A percentile compares a stretch with the other conserved stretches of the same genome.
phyloP scores from a whole-genome alignment of 768 basidiomycete genomes.

The Podaxis pistillaris region DNA sequence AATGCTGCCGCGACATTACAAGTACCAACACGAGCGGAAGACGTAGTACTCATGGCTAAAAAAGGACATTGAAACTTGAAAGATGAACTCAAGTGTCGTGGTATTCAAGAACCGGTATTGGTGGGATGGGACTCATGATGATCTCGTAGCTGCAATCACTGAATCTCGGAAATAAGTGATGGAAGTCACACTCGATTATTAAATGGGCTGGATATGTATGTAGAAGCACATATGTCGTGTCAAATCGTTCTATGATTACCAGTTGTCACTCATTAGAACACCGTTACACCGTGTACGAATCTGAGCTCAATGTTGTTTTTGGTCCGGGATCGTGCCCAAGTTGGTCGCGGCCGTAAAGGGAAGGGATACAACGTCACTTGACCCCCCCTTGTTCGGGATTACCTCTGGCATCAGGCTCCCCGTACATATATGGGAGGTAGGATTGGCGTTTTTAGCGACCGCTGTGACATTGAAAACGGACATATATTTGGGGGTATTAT shows the following conservation, averaged over 20 bases:
- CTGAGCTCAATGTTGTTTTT: background rate
- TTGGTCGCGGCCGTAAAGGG: background rate
- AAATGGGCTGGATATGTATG: background rate
- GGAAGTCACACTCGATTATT: background rate
- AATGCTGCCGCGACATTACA: no score
- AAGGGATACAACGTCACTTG: background rate
- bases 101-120: background rate
- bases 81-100: background rate
- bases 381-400: background rate
- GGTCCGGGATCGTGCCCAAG: background rate
- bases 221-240: background rate
- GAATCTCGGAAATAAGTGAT: constrained; percentile 5
- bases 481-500: background rate
- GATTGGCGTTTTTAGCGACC: background rate
- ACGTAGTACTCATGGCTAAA: background rate
- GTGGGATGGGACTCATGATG: background rate
- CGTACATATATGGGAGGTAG: background rate
- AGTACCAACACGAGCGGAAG: no score
- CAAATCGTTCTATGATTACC: background rate
- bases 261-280: background rate
- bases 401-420: background rate
- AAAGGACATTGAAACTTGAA: background rate
- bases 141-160: background rate
- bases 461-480: background rate
- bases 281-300: background rate